Evolutionary conservation across 768 basidiomycete species (phyloP).

Genomic region (Gelatoporia subvermispora): DNA sequence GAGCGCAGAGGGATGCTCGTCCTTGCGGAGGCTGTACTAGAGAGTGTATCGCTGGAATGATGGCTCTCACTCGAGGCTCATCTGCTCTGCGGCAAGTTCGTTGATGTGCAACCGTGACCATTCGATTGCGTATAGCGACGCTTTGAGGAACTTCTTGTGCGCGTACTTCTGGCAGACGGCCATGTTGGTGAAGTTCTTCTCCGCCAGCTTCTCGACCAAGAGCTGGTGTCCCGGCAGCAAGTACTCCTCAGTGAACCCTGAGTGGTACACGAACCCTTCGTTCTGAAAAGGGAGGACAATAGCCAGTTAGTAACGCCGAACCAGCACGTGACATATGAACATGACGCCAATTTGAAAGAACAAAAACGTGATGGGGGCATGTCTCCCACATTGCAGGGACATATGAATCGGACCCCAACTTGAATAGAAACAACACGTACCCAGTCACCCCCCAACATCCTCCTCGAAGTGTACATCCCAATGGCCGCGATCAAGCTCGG

Average conservation of each 20-base stretch:
- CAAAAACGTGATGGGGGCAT: conserved; percentile 8
- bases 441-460: conserved; percentile 95
- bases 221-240: conserved; percentile 74
- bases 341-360: conserved; percentile 14
- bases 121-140: conserved; percentile 69
- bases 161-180: conserved; percentile 97
- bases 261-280: conserved; percentile 88
- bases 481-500: conserved; percentile 93
- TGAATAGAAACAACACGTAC: conserved; percentile 49
- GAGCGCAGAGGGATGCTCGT: no score
- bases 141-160: conserved; percentile 97
- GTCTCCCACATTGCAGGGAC: conserved; percentile 8
- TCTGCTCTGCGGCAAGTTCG: conserved; percentile 33
- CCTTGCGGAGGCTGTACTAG: conserved; percentile 9
- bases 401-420: conserved; percentile 6
- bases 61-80: conserved; percentile 38
- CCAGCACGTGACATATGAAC: conserved; percentile 27
- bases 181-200: conserved; percentile 72
- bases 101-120: conserved; percentile 57
- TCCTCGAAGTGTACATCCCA: conserved; percentile 93
- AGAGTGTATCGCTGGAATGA: conserved; percentile 1
- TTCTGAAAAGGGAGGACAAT: conserved; percentile 47
- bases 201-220: conserved; percentile 78
- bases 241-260: conserved; percentile 86
- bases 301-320: conserved; percentile 6